Conservation (phyloP, 2,329 filamentous ascomycete genomes). For the Hymenoscyphus linearis region DNA sequence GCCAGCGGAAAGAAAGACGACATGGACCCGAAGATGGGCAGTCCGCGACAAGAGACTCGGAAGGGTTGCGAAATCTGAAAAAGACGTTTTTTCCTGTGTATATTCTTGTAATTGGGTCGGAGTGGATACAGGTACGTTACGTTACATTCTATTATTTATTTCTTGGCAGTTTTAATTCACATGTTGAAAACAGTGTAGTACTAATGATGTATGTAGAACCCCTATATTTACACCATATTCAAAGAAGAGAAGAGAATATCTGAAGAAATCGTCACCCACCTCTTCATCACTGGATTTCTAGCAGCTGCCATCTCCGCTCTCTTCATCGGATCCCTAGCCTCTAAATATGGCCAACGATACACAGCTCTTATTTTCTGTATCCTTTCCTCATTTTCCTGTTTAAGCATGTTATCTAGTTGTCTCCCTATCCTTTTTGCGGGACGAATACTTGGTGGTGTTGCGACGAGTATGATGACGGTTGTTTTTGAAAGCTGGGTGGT, state of each 20-base stretch:
- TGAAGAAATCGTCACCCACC: constrained; percentile 22
- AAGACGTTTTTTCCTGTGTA: constrained; percentile 38
- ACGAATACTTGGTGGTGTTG: constrained; percentile 48
- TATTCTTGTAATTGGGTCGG: constrained; percentile 42
- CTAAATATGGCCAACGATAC: constrained; percentile 34
- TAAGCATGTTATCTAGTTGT: constrained; percentile 42
- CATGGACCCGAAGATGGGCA: not conserved
- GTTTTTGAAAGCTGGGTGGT: constrained; percentile 60
- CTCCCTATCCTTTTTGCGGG: constrained; percentile 44
- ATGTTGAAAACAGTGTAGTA: not conserved
- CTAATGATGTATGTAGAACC: constrained; percentile 11
- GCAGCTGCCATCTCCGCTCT: constrained; percentile 24
- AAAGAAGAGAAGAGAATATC: constrained; percentile 22
- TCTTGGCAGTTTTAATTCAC: not conserved
- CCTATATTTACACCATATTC: constrained; percentile 28
- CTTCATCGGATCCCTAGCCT: constrained; percentile 24
- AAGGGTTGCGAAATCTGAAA: constrained; percentile 18
- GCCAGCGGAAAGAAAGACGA: not conserved
- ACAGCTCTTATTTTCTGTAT: constrained; percentile 51
- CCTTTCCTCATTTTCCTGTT: constrained; percentile 46
- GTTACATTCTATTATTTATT: no score
- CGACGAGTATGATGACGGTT: constrained; percentile 52
- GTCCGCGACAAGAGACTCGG: not conserved
- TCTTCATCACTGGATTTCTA: constrained; percentile 26
- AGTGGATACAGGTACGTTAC: constrained; percentile 45